These are phyloP conservation scores for Helichrysum umbraculigerum DNA, from an alignment of 129 eudicot species.

Conservation along the genomic window DNA sequence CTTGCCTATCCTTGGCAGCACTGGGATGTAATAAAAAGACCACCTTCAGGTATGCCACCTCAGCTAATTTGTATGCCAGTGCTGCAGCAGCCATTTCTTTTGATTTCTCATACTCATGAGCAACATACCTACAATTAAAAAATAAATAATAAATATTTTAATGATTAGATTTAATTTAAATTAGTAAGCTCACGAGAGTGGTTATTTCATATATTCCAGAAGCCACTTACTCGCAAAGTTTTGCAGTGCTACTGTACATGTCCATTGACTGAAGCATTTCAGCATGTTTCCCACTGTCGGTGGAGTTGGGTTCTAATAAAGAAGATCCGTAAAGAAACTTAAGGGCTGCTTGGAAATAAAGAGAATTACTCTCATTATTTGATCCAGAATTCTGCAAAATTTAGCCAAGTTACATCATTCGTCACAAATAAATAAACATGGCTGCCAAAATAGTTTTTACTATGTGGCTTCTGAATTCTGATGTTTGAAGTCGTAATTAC, in stretches of 20 bases:
- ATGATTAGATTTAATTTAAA: conserved; percentile 1
- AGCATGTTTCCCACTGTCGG: conserved; percentile 63
- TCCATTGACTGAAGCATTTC: conserved; percentile 66
- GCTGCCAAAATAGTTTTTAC: neutral
- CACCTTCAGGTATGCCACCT: conserved; percentile 90
- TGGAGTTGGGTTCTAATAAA: conserved; percentile 59
- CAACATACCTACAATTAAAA: conserved; percentile 69
- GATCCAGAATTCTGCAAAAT: conserved; percentile 71
- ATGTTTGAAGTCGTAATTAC: neutral
- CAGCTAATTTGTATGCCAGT: conserved; percentile 89
- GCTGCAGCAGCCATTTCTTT: conserved; percentile 98
- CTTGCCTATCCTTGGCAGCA: conserved; percentile 77
- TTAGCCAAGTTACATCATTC: conserved; percentile 5
- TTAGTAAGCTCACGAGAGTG: neutral
- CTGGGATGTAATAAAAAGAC: conserved; percentile 69
- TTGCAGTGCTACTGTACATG: conserved; percentile 90
- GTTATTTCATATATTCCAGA: neutral
- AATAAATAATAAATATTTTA: neutral
- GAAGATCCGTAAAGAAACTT: conserved; percentile 93
- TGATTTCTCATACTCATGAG: conserved; percentile 82
- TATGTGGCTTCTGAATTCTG: conserved; percentile 2
- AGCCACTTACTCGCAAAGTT: conserved; percentile 84
- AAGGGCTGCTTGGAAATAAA: conserved; percentile 88
- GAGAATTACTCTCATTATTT: conserved; percentile 59
- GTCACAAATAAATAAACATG: conserved; percentile 21